A percentile compares a stretch with the other conserved stretches of the same genome.
Evolutionary conservation across 2,329 filamentous ascomycete species (phyloP).

Genomic region (Cephalotrichum gorgonifer): DNA sequence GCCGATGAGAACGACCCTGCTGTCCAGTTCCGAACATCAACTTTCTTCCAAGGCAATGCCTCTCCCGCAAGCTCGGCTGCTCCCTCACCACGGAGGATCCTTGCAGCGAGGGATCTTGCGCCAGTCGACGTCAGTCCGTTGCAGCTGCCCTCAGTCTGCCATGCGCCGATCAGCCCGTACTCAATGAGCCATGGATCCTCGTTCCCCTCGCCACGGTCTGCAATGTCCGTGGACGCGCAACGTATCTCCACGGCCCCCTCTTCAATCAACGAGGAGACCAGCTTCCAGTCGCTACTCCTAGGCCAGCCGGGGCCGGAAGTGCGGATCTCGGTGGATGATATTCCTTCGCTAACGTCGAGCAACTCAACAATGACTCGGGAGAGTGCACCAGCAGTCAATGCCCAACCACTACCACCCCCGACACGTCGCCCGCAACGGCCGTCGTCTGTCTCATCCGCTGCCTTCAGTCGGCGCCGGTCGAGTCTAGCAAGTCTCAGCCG

Average conservation of each 20-base stretch:
- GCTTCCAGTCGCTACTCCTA: slow-evolving; percentile 59
- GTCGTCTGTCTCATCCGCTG: slow-evolving; percentile 49
- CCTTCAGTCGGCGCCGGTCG: slow-evolving; percentile 60
- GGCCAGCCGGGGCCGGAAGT: slow-evolving; percentile 65
- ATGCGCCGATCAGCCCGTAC: slow-evolving; percentile 51
- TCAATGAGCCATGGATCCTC: slow-evolving; percentile 56
- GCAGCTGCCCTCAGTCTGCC: slow-evolving; percentile 29
- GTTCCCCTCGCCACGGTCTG: slow-evolving; percentile 58
- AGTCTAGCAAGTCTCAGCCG: slow-evolving; percentile 70
- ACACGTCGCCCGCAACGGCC: slow-evolving; percentile 44
- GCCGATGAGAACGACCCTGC: slow-evolving; percentile 35
- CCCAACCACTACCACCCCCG: slow-evolving; percentile 36
- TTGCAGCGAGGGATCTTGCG: slow-evolving; percentile 32
- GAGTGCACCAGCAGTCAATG: slow-evolving; percentile 37
- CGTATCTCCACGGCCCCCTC: slow-evolving; percentile 67
- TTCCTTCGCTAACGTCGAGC: slow-evolving; percentile 65
- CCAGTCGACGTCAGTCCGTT: slow-evolving; percentile 40
- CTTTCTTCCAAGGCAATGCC: slow-evolving; percentile 18
- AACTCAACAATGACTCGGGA: slow-evolving; percentile 68
- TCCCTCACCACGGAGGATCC: slow-evolving; percentile 32
- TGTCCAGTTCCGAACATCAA: slow-evolving; percentile 28
- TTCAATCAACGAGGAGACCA: slow-evolving; percentile 60
- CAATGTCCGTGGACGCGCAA: slow-evolving; percentile 60
- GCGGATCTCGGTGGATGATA: slow-evolving; percentile 61
- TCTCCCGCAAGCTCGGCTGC: slow-evolving; percentile 27